Evolutionary conservation across 306 rosid genomes (phyloP).

Genomic region (Mimosa bimucronata): DNA sequence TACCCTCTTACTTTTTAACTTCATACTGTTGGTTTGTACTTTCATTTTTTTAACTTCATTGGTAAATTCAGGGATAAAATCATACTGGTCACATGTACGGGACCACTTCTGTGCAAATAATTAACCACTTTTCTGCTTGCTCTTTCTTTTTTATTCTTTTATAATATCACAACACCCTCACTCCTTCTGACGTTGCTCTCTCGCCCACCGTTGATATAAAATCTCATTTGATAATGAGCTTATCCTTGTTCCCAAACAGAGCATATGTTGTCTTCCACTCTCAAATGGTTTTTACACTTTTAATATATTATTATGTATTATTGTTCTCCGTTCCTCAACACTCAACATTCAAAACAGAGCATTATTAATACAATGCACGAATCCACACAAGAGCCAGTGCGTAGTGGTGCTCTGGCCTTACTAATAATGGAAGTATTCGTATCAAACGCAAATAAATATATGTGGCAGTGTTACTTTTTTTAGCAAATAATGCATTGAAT

Average conservation of each 20-base stretch:
- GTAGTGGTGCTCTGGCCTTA: slow-evolving; percentile 10
- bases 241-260: background rate
- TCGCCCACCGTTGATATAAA: background rate
- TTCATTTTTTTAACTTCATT: background rate
- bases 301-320: background rate
- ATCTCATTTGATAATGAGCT: background rate
- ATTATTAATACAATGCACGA: slow-evolving; percentile 13
- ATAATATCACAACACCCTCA: background rate
- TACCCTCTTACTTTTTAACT: slow-evolving; percentile 13
- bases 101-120: slow-evolving; percentile 47
- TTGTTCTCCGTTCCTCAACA: slow-evolving; percentile 9
- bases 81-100: slow-evolving; percentile 14
- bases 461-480: background rate
- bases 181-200: background rate
- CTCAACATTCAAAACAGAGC: background rate
- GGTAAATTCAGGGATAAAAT: slow-evolving; percentile 11
- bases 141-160: slow-evolving; percentile 23
- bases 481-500: background rate
- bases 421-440: slow-evolving; percentile 1
- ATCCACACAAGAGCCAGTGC: slow-evolving; percentile 5
- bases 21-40: background rate
- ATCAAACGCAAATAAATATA: background rate
- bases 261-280: slow-evolving; percentile 25
- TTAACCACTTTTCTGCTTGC: slow-evolving; percentile 39
- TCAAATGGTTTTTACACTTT: slow-evolving; percentile 32